Conservation (phyloP, 179 eudicot species). For the Pouteria campechiana region DNA sequence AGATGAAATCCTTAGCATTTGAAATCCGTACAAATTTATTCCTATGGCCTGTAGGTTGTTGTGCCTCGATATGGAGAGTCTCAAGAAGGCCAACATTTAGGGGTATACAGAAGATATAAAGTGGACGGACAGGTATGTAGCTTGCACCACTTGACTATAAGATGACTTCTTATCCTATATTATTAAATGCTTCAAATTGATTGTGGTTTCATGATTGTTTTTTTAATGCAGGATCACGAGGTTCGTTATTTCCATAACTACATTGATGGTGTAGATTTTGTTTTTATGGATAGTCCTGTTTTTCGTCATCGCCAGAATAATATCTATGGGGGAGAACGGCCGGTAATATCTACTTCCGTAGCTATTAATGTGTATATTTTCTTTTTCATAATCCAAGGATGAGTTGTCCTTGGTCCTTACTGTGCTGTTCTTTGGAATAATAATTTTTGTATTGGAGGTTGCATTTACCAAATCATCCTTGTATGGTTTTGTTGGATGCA, state of each 20-base stretch:
- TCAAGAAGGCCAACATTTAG: conserved; percentile 57
- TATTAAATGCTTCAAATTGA: not conserved
- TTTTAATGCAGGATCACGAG: conserved; percentile 70
- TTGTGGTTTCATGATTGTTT: not conserved
- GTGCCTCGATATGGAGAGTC: conserved; percentile 77
- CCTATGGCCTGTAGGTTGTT: conserved; percentile 44
- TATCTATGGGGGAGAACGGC: conserved; percentile 81
- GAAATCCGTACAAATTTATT: not conserved
- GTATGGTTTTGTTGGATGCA: conserved; percentile 21
- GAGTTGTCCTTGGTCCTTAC: too few species aligned
- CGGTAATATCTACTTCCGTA: conserved; percentile 31
- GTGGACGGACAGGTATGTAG: conserved; percentile 83
- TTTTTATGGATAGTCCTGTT: conserved; percentile 62
- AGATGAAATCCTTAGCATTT: not conserved
- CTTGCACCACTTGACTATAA: not conserved
- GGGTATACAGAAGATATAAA: conserved; percentile 47
- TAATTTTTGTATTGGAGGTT: too few species aligned
- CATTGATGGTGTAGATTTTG: conserved; percentile 92
- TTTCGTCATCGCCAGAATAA: conserved; percentile 53
- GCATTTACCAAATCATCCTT: too few species aligned
- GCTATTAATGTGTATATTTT: too few species aligned
- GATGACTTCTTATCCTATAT: not conserved
- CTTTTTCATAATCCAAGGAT: too few species aligned
- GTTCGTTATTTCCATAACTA: conserved; percentile 71
- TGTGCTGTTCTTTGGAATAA: too few species aligned